Evolutionary conservation across 805 yeast species (phyloP), one percentile per base, ranked within the genome.

Genomic region (Wickerhamiella qilinensis): DNA sequence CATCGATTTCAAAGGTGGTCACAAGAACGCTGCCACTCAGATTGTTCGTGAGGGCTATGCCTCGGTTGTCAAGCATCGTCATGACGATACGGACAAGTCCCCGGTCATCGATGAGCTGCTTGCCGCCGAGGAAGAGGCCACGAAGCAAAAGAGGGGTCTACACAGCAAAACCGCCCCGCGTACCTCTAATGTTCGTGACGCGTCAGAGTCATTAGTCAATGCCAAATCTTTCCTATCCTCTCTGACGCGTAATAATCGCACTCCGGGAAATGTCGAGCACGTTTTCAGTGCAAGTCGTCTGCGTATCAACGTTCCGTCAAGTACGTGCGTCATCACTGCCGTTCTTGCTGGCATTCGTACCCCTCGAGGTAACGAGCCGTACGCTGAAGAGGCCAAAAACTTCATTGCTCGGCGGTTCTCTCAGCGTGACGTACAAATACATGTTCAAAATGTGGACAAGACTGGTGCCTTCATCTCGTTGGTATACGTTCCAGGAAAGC

Each of bases 381-480:
- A 38, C 22, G 64, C 68, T 8, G 67, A 69, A 17, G 67, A 38
- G 33, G 82, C 82, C 2, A 51, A 72, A 21, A 69, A 63, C 29
- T 74, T 62, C 51, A 67, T 75, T 43, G 64, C 63, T 49, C 67
- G 65, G 43, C 68, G 69, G 43, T 65, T 69, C 37, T 63, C 73
- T 54, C 94, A 83, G 60, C 70, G 84, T 52, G 82, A 75, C 44
- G 81, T 83, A 32, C 74, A 70, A 45, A 61, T 83, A 45, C 77
- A 77, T 38, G 68, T 83, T 17, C 71, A 71, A 46, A 76, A 71
- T 41, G 69, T 71, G 38, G 94, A 84, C 54, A 79, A 75, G 52
- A 64, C 76, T 40, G 94, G 94, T 41, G 82, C 80, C 0, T 84
- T 84, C 51, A 72, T 81, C 51, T 91, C 93, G 35, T 72, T 75